Percentiles rank a stretch among this genome's conserved stretches.
These are phyloP conservation scores for Trebouxia sp. DNA, from an alignment of 139 green algal species.

Conservation along the genomic window DNA sequence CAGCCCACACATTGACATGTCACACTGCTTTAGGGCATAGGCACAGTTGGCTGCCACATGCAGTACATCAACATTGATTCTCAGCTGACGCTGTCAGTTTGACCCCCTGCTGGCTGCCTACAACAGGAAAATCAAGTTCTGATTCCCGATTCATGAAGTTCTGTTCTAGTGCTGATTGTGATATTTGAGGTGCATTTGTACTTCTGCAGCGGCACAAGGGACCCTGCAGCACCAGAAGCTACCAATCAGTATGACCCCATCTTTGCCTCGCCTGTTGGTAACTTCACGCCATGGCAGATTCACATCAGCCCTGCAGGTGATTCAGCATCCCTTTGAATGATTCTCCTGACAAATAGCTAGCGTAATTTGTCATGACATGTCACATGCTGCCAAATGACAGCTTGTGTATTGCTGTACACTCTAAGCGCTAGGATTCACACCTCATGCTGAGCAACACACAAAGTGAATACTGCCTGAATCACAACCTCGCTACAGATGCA, in stretches of 20 bases:
- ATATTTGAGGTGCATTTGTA: background rate
- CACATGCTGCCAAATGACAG: background rate
- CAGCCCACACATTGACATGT: too few species aligned
- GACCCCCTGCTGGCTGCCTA: too few species aligned
- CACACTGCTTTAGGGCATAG: too few species aligned
- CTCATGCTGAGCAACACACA: background rate
- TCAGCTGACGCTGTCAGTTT: too few species aligned
- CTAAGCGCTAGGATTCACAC: background rate
- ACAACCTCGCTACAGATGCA: background rate
- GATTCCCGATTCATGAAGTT: too few species aligned
- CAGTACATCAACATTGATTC: too few species aligned
- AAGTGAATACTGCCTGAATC: background rate
- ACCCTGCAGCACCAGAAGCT: conserved; percentile 1
- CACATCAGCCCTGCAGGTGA: conserved; percentile 12
- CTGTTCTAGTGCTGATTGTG: background rate
- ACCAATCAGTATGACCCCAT: conserved; percentile 18
- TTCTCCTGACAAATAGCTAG: background rate
- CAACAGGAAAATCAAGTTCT: too few species aligned
- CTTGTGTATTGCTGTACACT: background rate
- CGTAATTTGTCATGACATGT: background rate
- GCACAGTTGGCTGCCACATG: too few species aligned
- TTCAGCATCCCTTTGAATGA: background rate
- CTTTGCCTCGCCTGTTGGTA: background rate
- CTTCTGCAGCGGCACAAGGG: background rate
- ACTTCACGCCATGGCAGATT: conserved; percentile 24